Evolutionary conservation across 176 grass and related monocot species (phyloP), one percentile per base, ranked within the genome.

Genomic region (Metroxylon sagu): DNA sequence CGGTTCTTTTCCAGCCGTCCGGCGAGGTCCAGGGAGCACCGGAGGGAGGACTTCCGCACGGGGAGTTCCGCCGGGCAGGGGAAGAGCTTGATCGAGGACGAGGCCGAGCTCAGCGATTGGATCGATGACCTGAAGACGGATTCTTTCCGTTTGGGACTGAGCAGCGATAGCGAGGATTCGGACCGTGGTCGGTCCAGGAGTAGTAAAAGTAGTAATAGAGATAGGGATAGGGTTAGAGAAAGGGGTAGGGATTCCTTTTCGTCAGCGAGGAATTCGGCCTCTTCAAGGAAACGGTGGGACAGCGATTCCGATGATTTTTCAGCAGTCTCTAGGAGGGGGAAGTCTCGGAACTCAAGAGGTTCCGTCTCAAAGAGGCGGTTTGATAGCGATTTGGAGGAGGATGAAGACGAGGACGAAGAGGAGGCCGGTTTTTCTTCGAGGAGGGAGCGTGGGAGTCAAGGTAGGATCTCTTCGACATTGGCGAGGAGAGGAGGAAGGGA

Each of bases 51-150:
- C 10, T 43, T 43, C 25, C 21, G 39, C 16, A 25, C 74, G 4
- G 29, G 55, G 25, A 64, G 54, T 43, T 49, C 30, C 1, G 65
- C 23, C 4, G 57, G 74, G 17, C 79, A 89, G 56, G 61, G 69
- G 25, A 87, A 77, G 72, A 87, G 86, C 75, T 77, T 91, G 49
- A 75, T 85, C 48, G 87, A 91, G 7, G 92, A 91, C 66, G 78
- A 97, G 66, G 92, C 83, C 6, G 87, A 88, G 43, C 87, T 90
- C 30, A 88, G 81, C 65, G 87, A 97, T 64, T 88, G 83, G 92
- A 48, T 91, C 58, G 74, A 81, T 23, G 83, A 97, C 65, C 67
- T 90, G 28, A 85, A 85, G 73, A 82, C 65, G 29, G 81, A 88
- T 60, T 88, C 76, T 17, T 78, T 83, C 39, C 68, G 82, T 60